Percentiles rank a stretch among this genome's conserved stretches.
phyloP scores from a whole-genome alignment of 2,329 filamentous ascomycete genomes.

The Setomelanomma holmii region DNA sequence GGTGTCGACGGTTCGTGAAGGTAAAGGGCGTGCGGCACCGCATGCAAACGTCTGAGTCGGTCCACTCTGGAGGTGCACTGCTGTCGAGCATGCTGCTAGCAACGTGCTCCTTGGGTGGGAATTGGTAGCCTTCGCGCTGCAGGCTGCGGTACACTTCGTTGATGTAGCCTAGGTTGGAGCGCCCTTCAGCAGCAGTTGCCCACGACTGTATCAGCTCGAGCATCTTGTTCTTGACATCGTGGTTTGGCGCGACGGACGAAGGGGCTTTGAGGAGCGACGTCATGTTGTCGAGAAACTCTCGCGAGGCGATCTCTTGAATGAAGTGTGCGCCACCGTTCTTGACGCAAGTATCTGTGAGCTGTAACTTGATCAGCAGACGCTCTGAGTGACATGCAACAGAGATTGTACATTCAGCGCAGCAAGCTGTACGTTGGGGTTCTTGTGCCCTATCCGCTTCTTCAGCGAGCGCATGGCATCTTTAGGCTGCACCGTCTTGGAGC shows the following conservation, averaged over 20 bases:
- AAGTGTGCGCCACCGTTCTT: slow-evolving; percentile 98
- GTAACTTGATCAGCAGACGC: slow-evolving; percentile 20
- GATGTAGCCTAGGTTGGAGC: slow-evolving; percentile 84
- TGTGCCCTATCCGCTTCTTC: slow-evolving; percentile 93
- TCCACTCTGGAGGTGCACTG: slow-evolving; percentile 97
- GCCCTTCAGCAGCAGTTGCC: slow-evolving; percentile 87
- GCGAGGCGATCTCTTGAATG: slow-evolving; percentile 90
- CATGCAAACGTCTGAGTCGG: slow-evolving; percentile 98
- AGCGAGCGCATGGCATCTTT: slow-evolving; percentile 98
- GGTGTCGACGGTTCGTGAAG: slow-evolving; percentile 97
- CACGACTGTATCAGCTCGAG: slow-evolving; percentile 92
- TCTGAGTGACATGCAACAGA: background rate
- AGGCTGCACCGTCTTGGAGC: slow-evolving; percentile 95
- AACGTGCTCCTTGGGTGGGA: slow-evolving; percentile 85
- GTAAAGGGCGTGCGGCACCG: slow-evolving; percentile 94
- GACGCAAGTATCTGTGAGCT: slow-evolving; percentile 97
- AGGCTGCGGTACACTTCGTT: slow-evolving; percentile 84
- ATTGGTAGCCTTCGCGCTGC: slow-evolving; percentile 84
- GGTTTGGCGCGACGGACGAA: slow-evolving; percentile 75
- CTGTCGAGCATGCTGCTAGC: slow-evolving; percentile 98
- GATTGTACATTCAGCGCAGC: slow-evolving; percentile 84
- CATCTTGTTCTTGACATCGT: slow-evolving; percentile 87
- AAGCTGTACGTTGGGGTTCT: slow-evolving; percentile 96
- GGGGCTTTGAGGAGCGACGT: slow-evolving; percentile 86
- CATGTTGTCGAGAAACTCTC: slow-evolving; percentile 98